Conservation (phyloP, 768 basidiomycete species). For the Amanita thiersii region DNA sequence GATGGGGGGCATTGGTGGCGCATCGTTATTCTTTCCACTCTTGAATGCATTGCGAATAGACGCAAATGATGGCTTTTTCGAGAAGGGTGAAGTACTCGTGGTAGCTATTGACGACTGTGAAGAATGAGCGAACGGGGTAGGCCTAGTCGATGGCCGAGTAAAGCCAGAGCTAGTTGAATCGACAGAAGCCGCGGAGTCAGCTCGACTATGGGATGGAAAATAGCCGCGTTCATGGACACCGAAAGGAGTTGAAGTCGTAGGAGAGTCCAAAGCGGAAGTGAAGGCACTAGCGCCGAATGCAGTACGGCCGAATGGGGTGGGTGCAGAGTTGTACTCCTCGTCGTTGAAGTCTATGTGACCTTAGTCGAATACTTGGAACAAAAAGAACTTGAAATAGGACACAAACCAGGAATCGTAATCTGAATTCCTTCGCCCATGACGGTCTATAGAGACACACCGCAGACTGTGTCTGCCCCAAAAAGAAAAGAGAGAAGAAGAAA, state of each 20-base stretch:
- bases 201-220: constrained; percentile 66
- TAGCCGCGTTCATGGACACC: constrained; percentile 44
- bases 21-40: constrained; percentile 49
- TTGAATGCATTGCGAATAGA: constrained; percentile 87
- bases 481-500: too few relatives aligned
- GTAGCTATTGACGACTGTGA: constrained; percentile 65
- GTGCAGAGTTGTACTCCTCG: constrained; percentile 52
- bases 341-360: constrained; percentile 63
- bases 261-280: constrained; percentile 56
- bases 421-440: constrained; percentile 44
- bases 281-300: constrained; percentile 24
- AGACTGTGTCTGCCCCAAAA: neutral
- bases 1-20: constrained; percentile 69
- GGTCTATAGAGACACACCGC: neutral
- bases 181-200: constrained; percentile 73
- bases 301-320: constrained; percentile 65
- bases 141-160: constrained; percentile 38
- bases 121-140: constrained; percentile 59
- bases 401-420: constrained; percentile 58
- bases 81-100: constrained; percentile 43
- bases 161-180: constrained; percentile 62
- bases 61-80: constrained; percentile 80
- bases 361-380: constrained; percentile 8
- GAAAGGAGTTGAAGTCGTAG: constrained; percentile 48
- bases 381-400: neutral